phyloP scores from a whole-genome alignment of 441 rosid species.

The Bruguiera hainesii region DNA sequence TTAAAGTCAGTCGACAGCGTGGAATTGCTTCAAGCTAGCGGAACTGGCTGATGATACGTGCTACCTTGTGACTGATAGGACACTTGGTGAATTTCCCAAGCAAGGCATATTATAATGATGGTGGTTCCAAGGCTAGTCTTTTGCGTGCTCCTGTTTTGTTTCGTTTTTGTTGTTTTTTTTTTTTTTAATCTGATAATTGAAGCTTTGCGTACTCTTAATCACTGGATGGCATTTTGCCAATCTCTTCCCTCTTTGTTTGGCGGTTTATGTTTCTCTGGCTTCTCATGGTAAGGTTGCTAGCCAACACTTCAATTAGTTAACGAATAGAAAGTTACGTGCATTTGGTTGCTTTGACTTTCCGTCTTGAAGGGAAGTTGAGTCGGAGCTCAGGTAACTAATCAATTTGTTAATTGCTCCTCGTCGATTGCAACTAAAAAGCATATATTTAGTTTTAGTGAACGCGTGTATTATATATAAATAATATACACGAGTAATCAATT shows the following conservation, averaged over 20 bases:
- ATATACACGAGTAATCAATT: too few relatives aligned
- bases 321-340: too few relatives aligned
- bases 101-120: not conserved
- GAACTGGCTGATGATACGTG: too few relatives aligned
- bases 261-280: not conserved
- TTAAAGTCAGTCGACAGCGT: too few relatives aligned
- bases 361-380: constrained; percentile 5
- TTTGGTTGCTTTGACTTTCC: not conserved
- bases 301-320: not conserved
- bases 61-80: not conserved
- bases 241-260: not conserved
- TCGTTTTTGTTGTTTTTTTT: too few relatives aligned
- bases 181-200: too few relatives aligned
- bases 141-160: too few relatives aligned
- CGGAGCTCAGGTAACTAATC: not conserved
- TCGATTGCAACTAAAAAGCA: not conserved
- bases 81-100: not conserved
- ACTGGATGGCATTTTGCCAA: not conserved
- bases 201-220: too few relatives aligned
- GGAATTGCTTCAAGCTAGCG: too few relatives aligned
- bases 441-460: too few relatives aligned
- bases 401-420: not conserved
- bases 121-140: too few relatives aligned
- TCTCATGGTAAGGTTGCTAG: not conserved
- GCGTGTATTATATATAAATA: too few relatives aligned